These are phyloP conservation scores for Epichloe gansuensis DNA, from an alignment of 2,329 filamentous ascomycete species.

Conservation along the genomic window DNA sequence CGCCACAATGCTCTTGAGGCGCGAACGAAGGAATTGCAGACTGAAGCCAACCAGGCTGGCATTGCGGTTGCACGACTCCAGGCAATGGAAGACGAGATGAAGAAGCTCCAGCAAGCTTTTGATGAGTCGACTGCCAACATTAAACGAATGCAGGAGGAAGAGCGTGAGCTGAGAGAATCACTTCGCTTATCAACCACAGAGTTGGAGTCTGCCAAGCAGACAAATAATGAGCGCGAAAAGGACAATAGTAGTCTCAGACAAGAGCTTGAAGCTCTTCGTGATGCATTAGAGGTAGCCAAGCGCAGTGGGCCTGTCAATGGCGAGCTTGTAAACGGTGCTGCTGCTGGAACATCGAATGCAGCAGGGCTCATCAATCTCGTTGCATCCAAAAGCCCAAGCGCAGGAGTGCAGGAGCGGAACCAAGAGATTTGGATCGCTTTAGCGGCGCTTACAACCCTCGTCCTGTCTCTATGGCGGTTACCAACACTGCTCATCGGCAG, in stretches of 20 bases:
- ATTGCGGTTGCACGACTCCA: constrained; percentile 84
- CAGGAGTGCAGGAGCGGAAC: constrained; percentile 79
- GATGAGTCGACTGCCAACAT: constrained; percentile 84
- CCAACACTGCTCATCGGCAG: constrained; percentile 53
- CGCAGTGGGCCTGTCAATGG: constrained; percentile 66
- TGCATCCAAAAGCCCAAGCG: constrained; percentile 94
- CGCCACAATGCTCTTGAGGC: constrained; percentile 83
- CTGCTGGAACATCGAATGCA: constrained; percentile 36
- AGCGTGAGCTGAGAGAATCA: constrained; percentile 72
- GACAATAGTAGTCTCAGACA: constrained; percentile 80
- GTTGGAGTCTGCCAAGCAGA: constrained; percentile 64
- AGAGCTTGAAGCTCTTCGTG: constrained; percentile 80
- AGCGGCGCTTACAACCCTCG: constrained; percentile 87
- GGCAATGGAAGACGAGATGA: constrained; percentile 92
- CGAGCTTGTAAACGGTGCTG: constrained; percentile 28
- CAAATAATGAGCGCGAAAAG: constrained; percentile 63
- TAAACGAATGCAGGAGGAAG: constrained; percentile 90
- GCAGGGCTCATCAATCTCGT: constrained; percentile 92
- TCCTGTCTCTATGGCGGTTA: constrained; percentile 90
- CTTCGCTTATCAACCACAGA: constrained; percentile 70
- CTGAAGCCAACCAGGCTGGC: constrained; percentile 93
- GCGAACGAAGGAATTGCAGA: constrained; percentile 85
- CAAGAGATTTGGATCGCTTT: constrained; percentile 77
- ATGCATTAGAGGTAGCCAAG: constrained; percentile 82
- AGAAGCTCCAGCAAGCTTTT: constrained; percentile 76